These are phyloP conservation scores for Entelexis paramagnoliae DNA, from an alignment of 1,139 yeast species.

Conservation along the genomic window DNA sequence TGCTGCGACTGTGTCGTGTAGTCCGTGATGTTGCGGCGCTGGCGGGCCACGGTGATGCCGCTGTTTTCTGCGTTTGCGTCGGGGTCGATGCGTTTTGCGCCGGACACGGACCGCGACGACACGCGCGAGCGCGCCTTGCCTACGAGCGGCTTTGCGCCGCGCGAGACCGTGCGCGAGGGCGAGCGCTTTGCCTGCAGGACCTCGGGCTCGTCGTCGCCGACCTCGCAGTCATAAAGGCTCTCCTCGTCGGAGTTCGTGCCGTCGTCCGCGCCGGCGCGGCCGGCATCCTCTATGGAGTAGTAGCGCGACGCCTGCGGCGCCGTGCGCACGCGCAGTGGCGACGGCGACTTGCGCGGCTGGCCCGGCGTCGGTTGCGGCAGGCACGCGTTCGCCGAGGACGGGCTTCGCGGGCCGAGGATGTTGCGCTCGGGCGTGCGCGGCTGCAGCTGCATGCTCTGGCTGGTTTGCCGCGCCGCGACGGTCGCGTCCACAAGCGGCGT, in stretches of 20 bases:
- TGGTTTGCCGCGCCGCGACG: slow-evolving; percentile 1
- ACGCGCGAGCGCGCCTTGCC: slow-evolving; percentile 1
- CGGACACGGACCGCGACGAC: slow-evolving; percentile 6
- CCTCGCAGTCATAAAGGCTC: slow-evolving; percentile 12
- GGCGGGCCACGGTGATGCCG: slow-evolving; percentile 14
- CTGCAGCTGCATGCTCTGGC: slow-evolving; percentile 5
- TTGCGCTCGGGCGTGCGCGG: slow-evolving; percentile 67
- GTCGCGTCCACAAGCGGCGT: slow-evolving; percentile 48
- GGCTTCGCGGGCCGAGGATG: slow-evolving; percentile 48
- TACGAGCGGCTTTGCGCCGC: background rate
- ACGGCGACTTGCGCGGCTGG: slow-evolving; percentile 67
- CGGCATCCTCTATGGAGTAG: slow-evolving; percentile 10
- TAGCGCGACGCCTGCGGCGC: slow-evolving; percentile 16
- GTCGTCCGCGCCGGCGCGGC: slow-evolving; percentile 5
- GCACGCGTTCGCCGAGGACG: slow-evolving; percentile 59
- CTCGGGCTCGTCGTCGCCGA: slow-evolving; percentile 16
- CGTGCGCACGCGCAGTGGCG: slow-evolving; percentile 21
- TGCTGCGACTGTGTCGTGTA: slow-evolving; percentile 31
- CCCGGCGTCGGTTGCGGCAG: slow-evolving; percentile 93
- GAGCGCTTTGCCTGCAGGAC: slow-evolving; percentile 12
- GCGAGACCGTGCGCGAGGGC: slow-evolving; percentile 10
- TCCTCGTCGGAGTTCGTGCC: slow-evolving; percentile 21
- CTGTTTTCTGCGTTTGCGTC: slow-evolving; percentile 13
- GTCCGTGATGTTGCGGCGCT: slow-evolving; percentile 21
- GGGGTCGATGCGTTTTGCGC: background rate